Base-by-base conservation (phyloP, 805 yeast species). In the Starmerella potacharoeniae region DNA sequence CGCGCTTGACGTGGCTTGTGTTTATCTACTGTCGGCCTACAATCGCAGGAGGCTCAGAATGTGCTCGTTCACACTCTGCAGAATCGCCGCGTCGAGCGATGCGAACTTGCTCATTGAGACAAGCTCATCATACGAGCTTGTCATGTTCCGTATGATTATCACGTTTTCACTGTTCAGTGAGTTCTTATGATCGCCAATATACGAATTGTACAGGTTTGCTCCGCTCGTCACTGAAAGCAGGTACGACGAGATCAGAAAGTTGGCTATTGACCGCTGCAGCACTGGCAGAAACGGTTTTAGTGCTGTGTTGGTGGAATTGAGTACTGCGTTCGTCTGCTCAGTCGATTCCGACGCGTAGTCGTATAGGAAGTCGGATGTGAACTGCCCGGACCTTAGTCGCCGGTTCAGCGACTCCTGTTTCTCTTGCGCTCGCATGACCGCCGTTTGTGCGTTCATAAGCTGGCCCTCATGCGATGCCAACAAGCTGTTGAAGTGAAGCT, bases 321-420 rank as follows among this genome's bases (percentile, higher is more conserved):
- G 34, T 1, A 46, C 55, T 7, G 8, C 8, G 10, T 33, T 9
- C 3, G 52, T 55, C 11, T 46, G 46, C 22, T 33, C 22, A 8
- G 50, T 54, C 5, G 51, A 41, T 2, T 14, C 22, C 5, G 10
- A 13, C 1, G 52, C 51, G 17, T 50, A 55, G 30, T 51, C 53
- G 3, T 22, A 10, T 6, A 55, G 28, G 33, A 41, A 42, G 28
- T 47, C 48, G 33, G 29, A 39, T 6, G 55, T 54, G 51, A 49
- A 54, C 30, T 50, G 53, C 7, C 48, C 51, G 4, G 56, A 54
- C 16, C 53, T 22, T 6, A 54, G 35, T 6, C 53, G 44, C 6
- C 56, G 50, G 29, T 54, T 54, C 14, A 54, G 53, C 5, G 50
- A n/a, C 29, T 54, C 56, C 17, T 54, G 56, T 11, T 30, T 17